Conservation (phyloP, 257 asterid species). For the Ocimum tenuiflorum region DNA sequence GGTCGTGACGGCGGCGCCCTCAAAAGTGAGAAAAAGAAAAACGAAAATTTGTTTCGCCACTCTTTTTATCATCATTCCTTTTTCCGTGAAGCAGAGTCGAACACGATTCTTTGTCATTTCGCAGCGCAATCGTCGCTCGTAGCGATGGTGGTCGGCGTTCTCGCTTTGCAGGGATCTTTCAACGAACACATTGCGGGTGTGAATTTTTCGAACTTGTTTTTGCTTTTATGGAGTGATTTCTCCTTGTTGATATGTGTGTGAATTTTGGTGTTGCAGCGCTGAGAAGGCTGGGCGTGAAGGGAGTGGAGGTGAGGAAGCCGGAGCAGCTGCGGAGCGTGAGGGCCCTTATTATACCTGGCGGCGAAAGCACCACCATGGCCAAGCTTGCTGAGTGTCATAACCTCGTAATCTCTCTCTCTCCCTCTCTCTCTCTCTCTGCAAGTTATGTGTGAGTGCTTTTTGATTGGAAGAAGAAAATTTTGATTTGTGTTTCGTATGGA, state of each 20-base stretch:
- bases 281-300: slow-evolving; percentile 86
- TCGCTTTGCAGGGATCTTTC: slow-evolving; percentile 96
- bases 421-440: too few species aligned
- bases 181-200: slow-evolving; percentile 97
- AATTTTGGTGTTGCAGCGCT: slow-evolving; percentile 42
- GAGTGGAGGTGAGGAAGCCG: slow-evolving; percentile 79
- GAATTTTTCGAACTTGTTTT: neutral
- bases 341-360: slow-evolving; percentile 93
- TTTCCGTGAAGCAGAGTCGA: slow-evolving; percentile 36
- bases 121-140: neutral
- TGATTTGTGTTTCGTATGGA: neutral
- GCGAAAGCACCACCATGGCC: slow-evolving; percentile 99
- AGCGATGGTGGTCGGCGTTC: slow-evolving; percentile 79
- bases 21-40: too few species aligned
- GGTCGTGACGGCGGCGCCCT: slow-evolving; percentile 17
- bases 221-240: neutral
- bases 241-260: neutral
- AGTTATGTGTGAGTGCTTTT: neutral
- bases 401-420: slow-evolving; percentile 45
- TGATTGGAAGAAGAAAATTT: too few species aligned
- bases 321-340: slow-evolving; percentile 66
- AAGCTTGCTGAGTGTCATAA: slow-evolving; percentile 89
- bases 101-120: slow-evolving; percentile 35
- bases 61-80: neutral
- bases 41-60: slow-evolving; percentile 3